Percentiles rank a stretch among this genome's conserved stretches.
These are phyloP conservation scores for Fusarium udum DNA, from an alignment of 2,329 filamentous ascomycete genomes.

Conservation along the genomic window DNA sequence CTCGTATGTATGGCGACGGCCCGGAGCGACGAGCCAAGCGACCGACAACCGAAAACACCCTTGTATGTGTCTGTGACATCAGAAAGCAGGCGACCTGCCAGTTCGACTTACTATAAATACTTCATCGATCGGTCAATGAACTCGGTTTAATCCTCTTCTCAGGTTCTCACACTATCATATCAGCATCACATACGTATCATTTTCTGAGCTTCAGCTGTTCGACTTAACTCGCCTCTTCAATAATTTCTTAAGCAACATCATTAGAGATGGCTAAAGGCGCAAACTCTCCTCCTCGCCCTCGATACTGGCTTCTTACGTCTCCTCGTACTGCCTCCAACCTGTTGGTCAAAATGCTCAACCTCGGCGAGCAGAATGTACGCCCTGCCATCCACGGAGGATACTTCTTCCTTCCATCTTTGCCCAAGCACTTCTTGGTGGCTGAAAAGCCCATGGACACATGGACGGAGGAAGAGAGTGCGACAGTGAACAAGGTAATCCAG, in stretches of 20 bases:
- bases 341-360: conserved; percentile 34
- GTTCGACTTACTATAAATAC: neutral
- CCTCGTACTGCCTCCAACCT: conserved; percentile 36
- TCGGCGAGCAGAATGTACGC: conserved; percentile 27
- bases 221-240: neutral
- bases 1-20: conserved; percentile 3
- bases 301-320: conserved; percentile 31
- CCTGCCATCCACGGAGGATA: conserved; percentile 25
- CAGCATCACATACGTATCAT: neutral
- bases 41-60: conserved; percentile 14
- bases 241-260: neutral
- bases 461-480: conserved; percentile 19
- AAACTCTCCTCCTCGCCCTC: neutral
- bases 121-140: neutral
- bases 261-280: conserved; percentile 20
- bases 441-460: conserved; percentile 19
- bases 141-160: neutral
- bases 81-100: neutral
- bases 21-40: conserved; percentile 23
- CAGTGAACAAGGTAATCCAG: neutral
- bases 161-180: neutral
- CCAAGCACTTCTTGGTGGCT: neutral
- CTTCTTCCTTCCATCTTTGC: conserved; percentile 23
- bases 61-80: neutral
- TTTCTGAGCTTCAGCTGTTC: neutral